Conservation (phyloP, 2,329 filamentous ascomycete species). For the Cladosporium colombiae region DNA sequence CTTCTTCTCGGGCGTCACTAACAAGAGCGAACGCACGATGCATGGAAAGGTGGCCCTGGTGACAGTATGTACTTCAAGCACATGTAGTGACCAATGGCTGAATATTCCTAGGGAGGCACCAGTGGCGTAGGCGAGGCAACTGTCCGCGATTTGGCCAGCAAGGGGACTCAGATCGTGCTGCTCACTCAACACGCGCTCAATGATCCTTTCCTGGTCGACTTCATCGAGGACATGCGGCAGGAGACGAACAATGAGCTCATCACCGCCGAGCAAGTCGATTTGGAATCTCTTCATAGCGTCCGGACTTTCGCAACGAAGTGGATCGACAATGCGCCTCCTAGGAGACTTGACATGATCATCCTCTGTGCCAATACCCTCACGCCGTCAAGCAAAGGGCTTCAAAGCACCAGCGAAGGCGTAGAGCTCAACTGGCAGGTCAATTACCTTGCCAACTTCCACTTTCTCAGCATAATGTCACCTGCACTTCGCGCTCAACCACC, state of each 20-base stretch:
- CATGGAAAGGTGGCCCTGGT: slow-evolving; percentile 93
- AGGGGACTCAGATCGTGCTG: slow-evolving; percentile 88
- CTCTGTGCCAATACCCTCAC: slow-evolving; percentile 80
- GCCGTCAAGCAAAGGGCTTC: slow-evolving; percentile 60
- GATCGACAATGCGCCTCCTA: slow-evolving; percentile 91
- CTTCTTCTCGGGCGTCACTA: slow-evolving; percentile 75
- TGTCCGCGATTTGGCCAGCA: slow-evolving; percentile 70
- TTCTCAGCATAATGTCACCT: slow-evolving; percentile 86
- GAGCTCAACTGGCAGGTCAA: slow-evolving; percentile 94
- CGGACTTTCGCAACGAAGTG: slow-evolving; percentile 94
- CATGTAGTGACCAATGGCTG: slow-evolving; percentile 24
- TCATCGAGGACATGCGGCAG: slow-evolving; percentile 81
- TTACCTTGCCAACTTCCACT: slow-evolving; percentile 92
- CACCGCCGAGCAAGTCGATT: slow-evolving; percentile 92
- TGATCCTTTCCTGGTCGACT: slow-evolving; percentile 89
- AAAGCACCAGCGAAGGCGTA: slow-evolving; percentile 72
- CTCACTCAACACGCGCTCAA: slow-evolving; percentile 78
- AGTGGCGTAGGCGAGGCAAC: slow-evolving; percentile 84
- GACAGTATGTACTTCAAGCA: slow-evolving; percentile 59
- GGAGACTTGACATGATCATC: slow-evolving; percentile 86
- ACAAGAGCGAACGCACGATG: slow-evolving; percentile 77
- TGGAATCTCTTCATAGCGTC: slow-evolving; percentile 84
- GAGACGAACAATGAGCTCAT: slow-evolving; percentile 81
- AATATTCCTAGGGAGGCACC: slow-evolving; percentile 68
- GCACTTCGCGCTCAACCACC: slow-evolving; percentile 88